Evolutionary conservation across 805 yeast genomes (phyloP).

Genomic region (Diddensiella transvaalensis): DNA sequence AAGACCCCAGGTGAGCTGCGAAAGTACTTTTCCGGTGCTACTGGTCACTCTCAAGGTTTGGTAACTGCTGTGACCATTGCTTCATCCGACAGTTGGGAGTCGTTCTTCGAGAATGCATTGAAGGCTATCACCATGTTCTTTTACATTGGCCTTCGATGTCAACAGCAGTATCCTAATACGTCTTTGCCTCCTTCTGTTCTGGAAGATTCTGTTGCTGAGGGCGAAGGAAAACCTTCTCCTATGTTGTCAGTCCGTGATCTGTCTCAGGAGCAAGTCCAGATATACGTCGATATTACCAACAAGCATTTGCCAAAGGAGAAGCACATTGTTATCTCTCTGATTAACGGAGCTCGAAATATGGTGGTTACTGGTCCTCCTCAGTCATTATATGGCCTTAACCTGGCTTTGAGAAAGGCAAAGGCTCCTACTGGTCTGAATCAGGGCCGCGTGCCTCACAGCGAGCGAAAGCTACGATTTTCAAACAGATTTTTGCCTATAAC

Average conservation of each 20-base stretch:
- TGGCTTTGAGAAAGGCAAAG: constrained; percentile 87
- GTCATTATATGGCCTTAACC: constrained; percentile 91
- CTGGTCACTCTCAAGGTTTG: constrained; percentile 51
- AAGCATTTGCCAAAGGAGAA: constrained; percentile 88
- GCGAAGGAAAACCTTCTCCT: constrained; percentile 96
- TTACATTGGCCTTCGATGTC: constrained; percentile 90
- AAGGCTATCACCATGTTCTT: constrained; percentile 83
- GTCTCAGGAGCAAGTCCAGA: constrained; percentile 72
- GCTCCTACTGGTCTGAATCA: constrained; percentile 94
- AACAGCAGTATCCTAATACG: constrained; percentile 86
- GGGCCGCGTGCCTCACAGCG: constrained; percentile 87
- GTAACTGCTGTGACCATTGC: constrained; percentile 92
- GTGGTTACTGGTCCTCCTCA: constrained; percentile 98
- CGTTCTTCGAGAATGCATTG: constrained; percentile 65
- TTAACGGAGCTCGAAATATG: constrained; percentile 93
- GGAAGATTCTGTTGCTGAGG: constrained; percentile 86
- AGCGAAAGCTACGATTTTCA: constrained; percentile 90
- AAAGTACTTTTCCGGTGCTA: constrained; percentile 46
- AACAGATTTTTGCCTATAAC: constrained; percentile 92
- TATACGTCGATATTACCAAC: constrained; percentile 79
- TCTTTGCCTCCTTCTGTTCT: constrained; percentile 90
- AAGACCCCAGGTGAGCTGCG: constrained; percentile 86
- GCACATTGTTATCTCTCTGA: constrained; percentile 83
- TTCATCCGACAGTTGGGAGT: constrained; percentile 75
- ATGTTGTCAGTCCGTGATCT: constrained; percentile 94